phyloP scores from a whole-genome alignment of 2,329 filamentous ascomycete genomes.

The Fusarium zealandicum region DNA sequence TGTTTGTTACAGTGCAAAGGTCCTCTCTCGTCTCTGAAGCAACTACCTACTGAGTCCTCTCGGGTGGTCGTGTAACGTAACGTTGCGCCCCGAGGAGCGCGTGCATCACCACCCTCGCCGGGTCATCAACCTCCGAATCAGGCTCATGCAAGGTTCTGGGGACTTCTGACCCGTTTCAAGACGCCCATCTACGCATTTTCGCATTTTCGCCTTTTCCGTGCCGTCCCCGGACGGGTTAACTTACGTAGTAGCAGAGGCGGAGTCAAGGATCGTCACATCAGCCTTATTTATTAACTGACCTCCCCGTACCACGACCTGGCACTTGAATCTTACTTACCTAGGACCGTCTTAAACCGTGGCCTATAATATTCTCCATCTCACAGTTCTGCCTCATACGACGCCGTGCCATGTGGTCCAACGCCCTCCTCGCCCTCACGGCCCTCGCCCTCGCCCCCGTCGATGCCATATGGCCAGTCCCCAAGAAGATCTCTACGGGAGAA shows the following conservation, averaged over 20 bases:
- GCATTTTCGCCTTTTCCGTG: constrained; percentile 9
- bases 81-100: constrained; percentile 33
- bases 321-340: constrained; percentile 24
- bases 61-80: constrained; percentile 39
- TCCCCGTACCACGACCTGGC: constrained; percentile 10
- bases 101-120: constrained; percentile 7
- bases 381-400: background rate
- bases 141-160: background rate
- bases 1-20: constrained; percentile 12
- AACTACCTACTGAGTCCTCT: too few relatives aligned
- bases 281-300: constrained; percentile 39
- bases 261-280: constrained; percentile 20
- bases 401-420: constrained; percentile 41
- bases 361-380: background rate
- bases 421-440: constrained; percentile 50
- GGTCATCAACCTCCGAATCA: constrained; percentile 15
- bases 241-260: constrained; percentile 17
- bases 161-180: background rate
- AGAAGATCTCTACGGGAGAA: constrained; percentile 58
- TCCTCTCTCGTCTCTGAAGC: background rate
- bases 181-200: constrained; percentile 2
- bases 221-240: background rate
- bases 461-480: constrained; percentile 67
- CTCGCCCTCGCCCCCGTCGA: constrained; percentile 51
- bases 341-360: background rate